These are phyloP conservation scores for Tylopilus vinaceipallidus DNA, from an alignment of 768 basidiomycete species.

Conservation along the genomic window DNA sequence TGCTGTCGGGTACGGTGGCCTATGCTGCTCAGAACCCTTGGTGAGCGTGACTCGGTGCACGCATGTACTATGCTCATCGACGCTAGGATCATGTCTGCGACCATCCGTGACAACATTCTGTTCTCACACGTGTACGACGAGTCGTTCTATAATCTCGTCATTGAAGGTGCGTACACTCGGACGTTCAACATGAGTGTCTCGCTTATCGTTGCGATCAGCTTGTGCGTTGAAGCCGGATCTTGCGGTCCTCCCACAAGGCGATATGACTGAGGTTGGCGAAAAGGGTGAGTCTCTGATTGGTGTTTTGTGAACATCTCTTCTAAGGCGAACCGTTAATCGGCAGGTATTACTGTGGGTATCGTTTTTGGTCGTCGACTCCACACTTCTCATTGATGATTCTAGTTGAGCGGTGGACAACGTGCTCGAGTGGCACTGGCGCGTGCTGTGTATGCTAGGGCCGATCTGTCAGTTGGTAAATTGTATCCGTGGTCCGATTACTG, in stretches of 20 bases:
- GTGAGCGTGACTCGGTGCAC: constrained; percentile 35
- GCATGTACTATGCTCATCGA: background rate
- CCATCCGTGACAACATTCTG: constrained; percentile 86
- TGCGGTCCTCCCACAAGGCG: constrained; percentile 74
- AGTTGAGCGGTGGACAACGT: constrained; percentile 83
- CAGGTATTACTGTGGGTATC: constrained; percentile 56
- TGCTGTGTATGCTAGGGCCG: constrained; percentile 89
- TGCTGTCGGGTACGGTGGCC: constrained; percentile 65
- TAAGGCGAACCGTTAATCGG: too few relatives aligned
- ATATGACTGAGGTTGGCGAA: constrained; percentile 83
- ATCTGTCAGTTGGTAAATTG: constrained; percentile 52
- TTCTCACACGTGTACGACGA: constrained; percentile 91
- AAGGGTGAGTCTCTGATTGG: constrained; percentile 49
- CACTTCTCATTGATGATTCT: constrained; percentile 14
- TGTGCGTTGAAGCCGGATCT: constrained; percentile 86
- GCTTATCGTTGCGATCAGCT: constrained; percentile 38
- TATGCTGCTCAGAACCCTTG: constrained; percentile 90
- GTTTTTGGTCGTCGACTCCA: background rate
- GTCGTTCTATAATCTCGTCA: constrained; percentile 74
- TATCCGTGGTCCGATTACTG: background rate
- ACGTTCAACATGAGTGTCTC: background rate
- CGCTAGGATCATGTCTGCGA: constrained; percentile 76
- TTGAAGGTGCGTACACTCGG: constrained; percentile 56
- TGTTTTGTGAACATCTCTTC: background rate
- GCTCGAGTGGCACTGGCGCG: constrained; percentile 83